phyloP scores from a whole-genome alignment of 1,139 yeast genomes.

The Saccharomyces pastorianus region DNA sequence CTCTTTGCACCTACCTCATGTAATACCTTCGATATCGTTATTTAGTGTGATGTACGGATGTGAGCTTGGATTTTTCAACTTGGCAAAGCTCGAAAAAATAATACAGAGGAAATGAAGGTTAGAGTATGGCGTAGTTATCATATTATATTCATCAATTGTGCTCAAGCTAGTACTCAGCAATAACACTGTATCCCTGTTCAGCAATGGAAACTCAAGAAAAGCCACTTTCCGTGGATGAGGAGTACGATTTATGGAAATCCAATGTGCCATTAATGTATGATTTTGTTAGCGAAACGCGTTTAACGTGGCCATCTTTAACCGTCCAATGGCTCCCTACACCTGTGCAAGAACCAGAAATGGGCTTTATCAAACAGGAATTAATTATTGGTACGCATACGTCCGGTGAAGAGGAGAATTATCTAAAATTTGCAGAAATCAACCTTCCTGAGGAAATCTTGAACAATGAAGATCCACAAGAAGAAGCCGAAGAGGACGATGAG shows the following conservation, averaged over 20 bases:
- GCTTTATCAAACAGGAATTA: slow-evolving; percentile 33
- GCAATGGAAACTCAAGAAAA: slow-evolving; percentile 9
- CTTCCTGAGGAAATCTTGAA: slow-evolving; percentile 42
- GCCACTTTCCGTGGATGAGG: slow-evolving; percentile 41
- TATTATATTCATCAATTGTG: not conserved
- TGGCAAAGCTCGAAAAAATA: not conserved
- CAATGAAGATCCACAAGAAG: slow-evolving; percentile 15
- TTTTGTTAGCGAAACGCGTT: slow-evolving; percentile 68
- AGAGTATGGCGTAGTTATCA: not conserved
- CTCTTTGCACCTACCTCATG: not conserved
- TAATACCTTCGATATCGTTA: not conserved
- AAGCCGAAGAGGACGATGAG: slow-evolving; percentile 26
- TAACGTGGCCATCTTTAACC: slow-evolving; percentile 75
- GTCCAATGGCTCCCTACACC: slow-evolving; percentile 59
- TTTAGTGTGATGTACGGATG: not conserved
- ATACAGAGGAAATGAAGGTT: not conserved
- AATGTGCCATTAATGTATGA: slow-evolving; percentile 75
- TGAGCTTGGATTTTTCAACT: not conserved
- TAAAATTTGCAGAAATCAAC: slow-evolving; percentile 68
- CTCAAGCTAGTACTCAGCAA: not conserved
- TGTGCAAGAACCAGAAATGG: not conserved
- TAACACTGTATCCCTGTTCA: not conserved
- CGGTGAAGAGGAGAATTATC: slow-evolving; percentile 66
- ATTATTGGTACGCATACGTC: slow-evolving; percentile 84
- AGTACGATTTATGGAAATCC: slow-evolving; percentile 70